A percentile compares a stretch with the other conserved stretches of the same genome.
Conservation (phyloP, 2,329 filamentous ascomycete genomes). For the Ophiocordyceps camponoti-leonardi region DNA sequence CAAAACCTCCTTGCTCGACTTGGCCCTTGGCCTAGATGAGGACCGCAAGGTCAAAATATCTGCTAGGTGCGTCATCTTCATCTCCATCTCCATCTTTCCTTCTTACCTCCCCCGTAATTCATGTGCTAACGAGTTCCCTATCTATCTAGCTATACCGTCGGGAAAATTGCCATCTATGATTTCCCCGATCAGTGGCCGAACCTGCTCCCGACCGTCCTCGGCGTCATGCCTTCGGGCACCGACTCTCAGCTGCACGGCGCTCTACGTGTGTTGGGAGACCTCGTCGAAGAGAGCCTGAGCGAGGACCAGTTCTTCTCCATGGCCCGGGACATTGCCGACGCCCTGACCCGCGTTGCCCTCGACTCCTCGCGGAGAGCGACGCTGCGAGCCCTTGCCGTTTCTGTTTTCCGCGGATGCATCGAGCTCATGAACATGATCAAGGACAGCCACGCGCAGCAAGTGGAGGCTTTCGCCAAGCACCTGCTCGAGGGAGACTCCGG, state of each 20-base stretch:
- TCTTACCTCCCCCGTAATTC: neutral
- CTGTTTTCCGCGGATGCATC: conserved; percentile 81
- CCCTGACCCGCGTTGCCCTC: conserved; percentile 66
- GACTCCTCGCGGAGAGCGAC: conserved; percentile 57
- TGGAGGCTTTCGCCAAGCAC: conserved; percentile 80
- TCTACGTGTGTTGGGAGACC: conserved; percentile 69
- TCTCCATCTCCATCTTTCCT: neutral
- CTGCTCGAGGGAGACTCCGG: conserved; percentile 31
- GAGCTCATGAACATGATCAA: conserved; percentile 94
- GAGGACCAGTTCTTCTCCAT: conserved; percentile 91
- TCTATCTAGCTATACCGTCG: conserved; percentile 48
- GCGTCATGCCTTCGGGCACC: conserved; percentile 56
- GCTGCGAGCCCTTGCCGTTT: conserved; percentile 70
- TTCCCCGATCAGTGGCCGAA: conserved; percentile 93
- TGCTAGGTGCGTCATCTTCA: conserved; percentile 47
- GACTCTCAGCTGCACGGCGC: conserved; percentile 78
- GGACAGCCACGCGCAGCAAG: conserved; percentile 74
- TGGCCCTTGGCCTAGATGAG: conserved; percentile 55
- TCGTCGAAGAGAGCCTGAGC: conserved; percentile 85
- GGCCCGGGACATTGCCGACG: conserved; percentile 68
- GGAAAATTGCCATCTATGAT: conserved; percentile 85
- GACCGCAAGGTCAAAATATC: conserved; percentile 78
- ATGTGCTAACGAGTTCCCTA: neutral
- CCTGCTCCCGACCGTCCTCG: conserved; percentile 65
- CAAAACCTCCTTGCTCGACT: conserved; percentile 55